These are phyloP conservation scores for Nannochloropsis oceanica DNA, from an alignment of 108 stramenopile genomes.

Conservation along the genomic window DNA sequence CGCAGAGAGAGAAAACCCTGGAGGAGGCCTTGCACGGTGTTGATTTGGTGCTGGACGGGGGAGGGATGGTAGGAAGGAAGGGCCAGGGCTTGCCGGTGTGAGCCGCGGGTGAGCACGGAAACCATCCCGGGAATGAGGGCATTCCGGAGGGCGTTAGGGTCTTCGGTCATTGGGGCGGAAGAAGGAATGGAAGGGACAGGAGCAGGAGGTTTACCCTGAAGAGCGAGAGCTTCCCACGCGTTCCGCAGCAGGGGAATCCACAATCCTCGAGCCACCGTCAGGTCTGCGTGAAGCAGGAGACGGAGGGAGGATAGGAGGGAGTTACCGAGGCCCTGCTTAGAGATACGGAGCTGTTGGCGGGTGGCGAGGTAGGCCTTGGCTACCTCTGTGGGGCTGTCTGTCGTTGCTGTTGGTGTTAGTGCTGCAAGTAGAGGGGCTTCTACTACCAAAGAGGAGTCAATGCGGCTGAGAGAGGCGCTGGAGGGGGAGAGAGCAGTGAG, in stretches of 20 bases:
- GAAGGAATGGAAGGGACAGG: not conserved
- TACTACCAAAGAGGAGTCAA: not conserved
- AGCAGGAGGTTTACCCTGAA: not conserved
- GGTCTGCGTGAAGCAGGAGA: conserved; percentile 20
- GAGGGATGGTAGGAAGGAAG: not conserved
- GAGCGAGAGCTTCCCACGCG: conserved; percentile 12
- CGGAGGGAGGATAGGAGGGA: conserved; percentile 10
- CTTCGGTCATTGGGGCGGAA: not conserved
- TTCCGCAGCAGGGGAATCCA: not conserved
- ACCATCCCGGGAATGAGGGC: conserved; percentile 4
- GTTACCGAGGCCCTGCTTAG: not conserved
- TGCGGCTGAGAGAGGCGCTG: not conserved
- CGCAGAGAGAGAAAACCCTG: not conserved
- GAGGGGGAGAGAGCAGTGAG: not conserved
- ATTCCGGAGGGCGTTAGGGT: not conserved
- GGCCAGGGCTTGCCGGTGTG: conserved; percentile 17
- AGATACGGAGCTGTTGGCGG: not conserved
- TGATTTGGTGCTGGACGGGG: conserved; percentile 1
- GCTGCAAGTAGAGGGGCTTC: not conserved
- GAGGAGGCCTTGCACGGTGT: conserved; percentile 26
- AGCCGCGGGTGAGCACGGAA: conserved; percentile 16
- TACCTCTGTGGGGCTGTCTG: not conserved
- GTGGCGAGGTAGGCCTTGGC: not conserved
- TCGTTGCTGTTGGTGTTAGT: not conserved
- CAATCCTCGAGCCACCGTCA: conserved; percentile 4